Conservation (phyloP, 208 protist species). For the Leishmania lainsoni region DNA sequence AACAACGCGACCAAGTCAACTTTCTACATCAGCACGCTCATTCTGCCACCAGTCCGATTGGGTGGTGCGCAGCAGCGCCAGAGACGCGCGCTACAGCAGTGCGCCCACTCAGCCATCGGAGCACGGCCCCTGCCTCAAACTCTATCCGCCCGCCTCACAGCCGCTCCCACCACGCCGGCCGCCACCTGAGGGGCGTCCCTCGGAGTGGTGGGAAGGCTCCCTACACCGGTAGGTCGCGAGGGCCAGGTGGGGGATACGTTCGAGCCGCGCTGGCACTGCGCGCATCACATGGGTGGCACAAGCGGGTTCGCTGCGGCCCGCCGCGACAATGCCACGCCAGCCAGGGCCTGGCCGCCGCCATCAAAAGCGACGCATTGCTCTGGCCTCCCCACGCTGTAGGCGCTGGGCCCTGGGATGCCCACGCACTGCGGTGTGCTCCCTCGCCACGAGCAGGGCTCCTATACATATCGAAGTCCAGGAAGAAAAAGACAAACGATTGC, state of each 20-base stretch:
- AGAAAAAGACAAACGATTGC: too few relatives aligned
- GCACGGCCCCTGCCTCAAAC: background rate
- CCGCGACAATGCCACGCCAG: background rate
- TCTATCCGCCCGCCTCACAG: background rate
- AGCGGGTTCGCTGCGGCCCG: background rate
- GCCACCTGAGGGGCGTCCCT: background rate
- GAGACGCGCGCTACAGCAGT: background rate
- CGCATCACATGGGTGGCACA: background rate
- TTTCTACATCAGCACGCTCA: background rate
- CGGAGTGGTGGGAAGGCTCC: background rate
- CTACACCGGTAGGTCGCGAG: background rate
- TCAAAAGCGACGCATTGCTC: background rate
- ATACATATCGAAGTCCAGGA: too few relatives aligned
- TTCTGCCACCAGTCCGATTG: background rate
- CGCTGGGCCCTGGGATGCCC: background rate
- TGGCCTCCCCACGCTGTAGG: background rate
- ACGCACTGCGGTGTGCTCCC: too few relatives aligned
- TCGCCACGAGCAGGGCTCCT: too few relatives aligned
- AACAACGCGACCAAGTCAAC: background rate
- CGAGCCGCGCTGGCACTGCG: background rate
- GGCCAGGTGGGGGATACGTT: background rate
- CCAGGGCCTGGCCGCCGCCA: background rate
- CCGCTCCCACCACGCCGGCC: background rate
- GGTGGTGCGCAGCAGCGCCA: background rate
- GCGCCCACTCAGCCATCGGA: background rate